Percentiles rank a stretch among this genome's conserved stretches.
These are phyloP conservation scores for Didymosphaeria variabile DNA, from an alignment of 2,329 filamentous ascomycete genomes.

Conservation along the genomic window DNA sequence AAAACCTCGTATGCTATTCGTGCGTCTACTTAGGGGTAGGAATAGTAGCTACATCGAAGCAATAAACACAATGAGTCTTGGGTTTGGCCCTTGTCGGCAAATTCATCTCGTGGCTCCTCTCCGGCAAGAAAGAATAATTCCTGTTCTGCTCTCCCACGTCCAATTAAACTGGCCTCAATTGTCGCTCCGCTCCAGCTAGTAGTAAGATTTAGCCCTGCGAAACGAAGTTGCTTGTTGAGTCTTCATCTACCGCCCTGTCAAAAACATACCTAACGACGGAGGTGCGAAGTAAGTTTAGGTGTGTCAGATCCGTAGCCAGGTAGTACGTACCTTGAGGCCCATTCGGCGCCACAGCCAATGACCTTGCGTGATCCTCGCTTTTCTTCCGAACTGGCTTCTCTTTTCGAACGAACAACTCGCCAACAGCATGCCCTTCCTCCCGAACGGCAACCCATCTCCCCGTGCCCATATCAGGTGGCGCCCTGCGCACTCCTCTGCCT, in stretches of 20 bases:
- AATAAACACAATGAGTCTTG: not conserved
- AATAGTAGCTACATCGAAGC: not conserved
- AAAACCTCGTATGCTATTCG: too few species aligned
- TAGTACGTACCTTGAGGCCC: slow-evolving; percentile 19
- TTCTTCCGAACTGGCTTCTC: slow-evolving; percentile 33
- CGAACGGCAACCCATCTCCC: slow-evolving; percentile 76
- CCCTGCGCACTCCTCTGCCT: slow-evolving; percentile 71
- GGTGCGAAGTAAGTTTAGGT: not conserved
- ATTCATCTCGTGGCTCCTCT: not conserved
- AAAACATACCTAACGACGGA: not conserved
- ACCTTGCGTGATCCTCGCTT: slow-evolving; percentile 19
- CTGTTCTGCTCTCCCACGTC: not conserved
- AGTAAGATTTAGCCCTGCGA: too few species aligned
- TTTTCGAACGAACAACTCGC: slow-evolving; percentile 69
- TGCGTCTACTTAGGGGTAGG: too few species aligned
- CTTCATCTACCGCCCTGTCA: not conserved
- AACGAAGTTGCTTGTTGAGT: too few species aligned
- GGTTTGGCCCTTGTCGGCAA: not conserved
- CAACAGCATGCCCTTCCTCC: slow-evolving; percentile 72
- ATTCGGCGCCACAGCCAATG: slow-evolving; percentile 14
- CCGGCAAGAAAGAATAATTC: not conserved
- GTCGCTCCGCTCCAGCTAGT: not conserved
- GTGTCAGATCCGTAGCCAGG: not conserved
- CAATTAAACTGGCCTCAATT: not conserved
- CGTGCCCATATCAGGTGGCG: slow-evolving; percentile 70